Base-by-base conservation (phyloP, 345 rosid genomes). In the Eucalyptus pauciflora region DNA sequence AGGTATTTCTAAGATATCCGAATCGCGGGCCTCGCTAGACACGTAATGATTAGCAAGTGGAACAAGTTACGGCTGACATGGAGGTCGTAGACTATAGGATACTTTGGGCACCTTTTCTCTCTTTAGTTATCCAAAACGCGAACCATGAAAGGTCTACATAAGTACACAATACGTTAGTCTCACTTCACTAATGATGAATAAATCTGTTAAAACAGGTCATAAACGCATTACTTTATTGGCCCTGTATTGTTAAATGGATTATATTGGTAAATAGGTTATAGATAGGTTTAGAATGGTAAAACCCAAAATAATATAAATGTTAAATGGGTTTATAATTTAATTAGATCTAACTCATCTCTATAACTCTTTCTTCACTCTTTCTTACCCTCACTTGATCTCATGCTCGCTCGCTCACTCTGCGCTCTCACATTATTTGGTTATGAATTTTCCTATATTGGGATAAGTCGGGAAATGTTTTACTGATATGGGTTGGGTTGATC, bases 221-320 rank as follows among this genome's bases (percentile, higher is more conserved):
- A 56, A 22, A 56, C 1, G 27, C 62, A 56, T 56, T 56, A 24
- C 13, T 24, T 56, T 43, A 43, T 43, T 43, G 13, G 27, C 29
- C 0, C 0, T 8, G 11, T 10, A 24, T 56, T 56, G 29, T 56
- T 56, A 12, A 4, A 56, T 22, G 29, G 13, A 12, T 1, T 56
- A 56, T 56, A 56, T 27, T 56, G 8, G 29, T 56, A 10, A 56
- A 24, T 56, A 22, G 62, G 62, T 56, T 56, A 56, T 22, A 1
- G 13, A 24, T 24, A 5, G 13, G 6, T 56, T 56, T 56, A 24
- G 13, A 56, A 56, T 56, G 27, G 5, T 56, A 56, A 56, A 56
- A 24, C 8, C 13, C 13, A 8, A 56, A 56, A 22, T 56, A 56
- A 9, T 56, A 56, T 24, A 12, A 8, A 24, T 24, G 13, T 56